Evolutionary conservation across 2,329 filamentous ascomycete species (phyloP), one percentile per base, ranked within the genome.

Genomic region (Fusarium pininemorale): DNA sequence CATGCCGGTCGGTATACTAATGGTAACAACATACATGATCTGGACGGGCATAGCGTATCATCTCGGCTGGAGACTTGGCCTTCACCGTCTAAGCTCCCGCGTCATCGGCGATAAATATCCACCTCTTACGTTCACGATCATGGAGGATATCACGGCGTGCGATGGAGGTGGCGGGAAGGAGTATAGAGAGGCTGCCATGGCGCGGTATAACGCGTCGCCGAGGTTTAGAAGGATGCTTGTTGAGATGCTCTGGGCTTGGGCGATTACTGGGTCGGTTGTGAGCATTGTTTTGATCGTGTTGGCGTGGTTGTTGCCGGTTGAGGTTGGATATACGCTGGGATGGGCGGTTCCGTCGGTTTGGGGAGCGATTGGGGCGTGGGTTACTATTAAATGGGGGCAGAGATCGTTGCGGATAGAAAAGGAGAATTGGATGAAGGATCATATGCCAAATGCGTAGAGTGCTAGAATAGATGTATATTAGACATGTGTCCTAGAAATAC

Each of bases 361-460:
- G 70, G 70, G 70, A 3, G 70, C 41, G 15, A 22, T 70, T 22
- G 70, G 70, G 1, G 70, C 70, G 35, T 73, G 32, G 37, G 3
- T 41, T 6, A 73, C 70, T 16, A 73, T 73, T 6, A 66, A 56
- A 73, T 73, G 69, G 70, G 65, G 70, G 6, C 69, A 73, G n/a
- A 69, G 69, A 13, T 73, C 50, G 12, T 30, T 73, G n/a, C 28
- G 55, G 28, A 70, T 73, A 73, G 70, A 73, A n/a, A 56, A 51
- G 11, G 65, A 73, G 42, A 73, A 55, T 3, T 73, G 69, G 70
- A 3, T n/a, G 2, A 54, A 51, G 6, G 69, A 73, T 30, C 51
- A 57, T 0, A 44, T 47, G 39, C 1, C 28, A 2, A 51, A 14
- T 20, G 48, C 50, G 4, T 51, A 30, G n/a, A 47, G 3, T 18